Conservation (phyloP, 345 rosid genomes). For the Adansonia digitata region DNA sequence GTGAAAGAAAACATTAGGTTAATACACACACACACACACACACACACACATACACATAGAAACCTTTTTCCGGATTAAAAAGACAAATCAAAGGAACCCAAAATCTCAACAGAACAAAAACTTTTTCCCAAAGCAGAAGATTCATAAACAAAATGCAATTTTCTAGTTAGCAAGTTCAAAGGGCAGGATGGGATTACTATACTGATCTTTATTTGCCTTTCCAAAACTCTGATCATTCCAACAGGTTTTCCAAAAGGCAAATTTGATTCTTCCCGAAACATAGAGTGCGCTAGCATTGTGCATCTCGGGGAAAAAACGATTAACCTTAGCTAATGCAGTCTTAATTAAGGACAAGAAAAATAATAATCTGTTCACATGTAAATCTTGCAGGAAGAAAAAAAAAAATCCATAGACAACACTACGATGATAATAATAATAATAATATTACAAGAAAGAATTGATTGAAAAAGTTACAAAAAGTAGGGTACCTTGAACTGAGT, state of each 20-base stretch:
- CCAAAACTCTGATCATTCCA: neutral
- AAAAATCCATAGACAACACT: neutral
- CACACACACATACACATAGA: too few relatives aligned
- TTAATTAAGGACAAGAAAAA: too few relatives aligned
- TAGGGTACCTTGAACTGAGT: constrained; percentile 35
- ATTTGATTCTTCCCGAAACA: neutral
- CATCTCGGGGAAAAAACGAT: neutral
- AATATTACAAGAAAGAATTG: neutral
- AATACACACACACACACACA: too few relatives aligned
- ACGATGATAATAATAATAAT: too few relatives aligned
- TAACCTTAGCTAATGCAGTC: too few relatives aligned
- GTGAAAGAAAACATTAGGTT: too few relatives aligned
- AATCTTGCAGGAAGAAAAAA: neutral
- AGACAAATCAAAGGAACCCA: neutral
- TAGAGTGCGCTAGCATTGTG: neutral
- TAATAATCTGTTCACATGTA: constrained; percentile 12
- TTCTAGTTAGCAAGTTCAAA: neutral
- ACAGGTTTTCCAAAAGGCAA: neutral
- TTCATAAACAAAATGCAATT: neutral
- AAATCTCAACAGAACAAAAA: neutral
- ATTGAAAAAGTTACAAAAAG: neutral
- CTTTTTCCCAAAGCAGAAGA: neutral
- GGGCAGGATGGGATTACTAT: neutral
- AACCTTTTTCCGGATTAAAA: neutral
- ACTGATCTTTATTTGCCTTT: neutral